phyloP scores from a whole-genome alignment of 805 yeast species.

The Zygosaccharomyces lentus region DNA sequence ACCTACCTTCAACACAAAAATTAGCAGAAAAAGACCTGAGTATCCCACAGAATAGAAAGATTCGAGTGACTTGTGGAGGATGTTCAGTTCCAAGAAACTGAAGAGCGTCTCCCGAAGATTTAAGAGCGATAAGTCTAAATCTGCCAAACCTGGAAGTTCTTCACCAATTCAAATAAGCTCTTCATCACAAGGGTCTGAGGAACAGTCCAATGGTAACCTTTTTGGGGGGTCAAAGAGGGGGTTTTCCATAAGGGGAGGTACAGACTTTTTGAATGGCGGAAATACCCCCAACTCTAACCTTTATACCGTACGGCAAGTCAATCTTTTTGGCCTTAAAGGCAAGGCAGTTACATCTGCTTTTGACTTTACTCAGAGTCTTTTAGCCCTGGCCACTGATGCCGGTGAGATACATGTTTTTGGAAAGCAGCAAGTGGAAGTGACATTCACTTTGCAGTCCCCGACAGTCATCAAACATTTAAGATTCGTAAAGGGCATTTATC shows the following conservation, averaged over 20 bases:
- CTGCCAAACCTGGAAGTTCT: conserved; percentile 1
- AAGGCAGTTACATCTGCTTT: conserved; percentile 62
- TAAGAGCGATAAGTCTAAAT: conserved; percentile 20
- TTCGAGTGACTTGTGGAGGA: conserved; percentile 5
- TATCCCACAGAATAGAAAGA: neutral
- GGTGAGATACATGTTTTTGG: conserved; percentile 80
- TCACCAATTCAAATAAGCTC: neutral
- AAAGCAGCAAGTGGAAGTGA: conserved; percentile 71
- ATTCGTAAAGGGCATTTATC: conserved; percentile 76
- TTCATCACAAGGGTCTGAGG: neutral
- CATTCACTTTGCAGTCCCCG: conserved; percentile 49
- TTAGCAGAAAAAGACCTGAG: neutral
- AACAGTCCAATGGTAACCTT: neutral
- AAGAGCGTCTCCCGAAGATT: conserved; percentile 35
- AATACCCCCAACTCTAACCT: conserved; percentile 22
- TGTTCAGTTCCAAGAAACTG: conserved; percentile 36
- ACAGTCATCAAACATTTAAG: conserved; percentile 51
- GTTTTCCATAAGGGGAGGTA: conserved; percentile 8
- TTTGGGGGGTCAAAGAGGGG: conserved; percentile 1
- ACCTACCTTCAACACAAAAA: neutral
- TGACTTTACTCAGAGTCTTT: conserved; percentile 83
- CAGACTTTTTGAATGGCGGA: conserved; percentile 6
- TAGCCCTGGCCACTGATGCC: conserved; percentile 71
- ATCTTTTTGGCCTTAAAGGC: conserved; percentile 58
- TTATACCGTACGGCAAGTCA: conserved; percentile 33